These are phyloP conservation scores for Globisporangium spiculum DNA, from an alignment of 352 stramenopile species.

Conservation along the genomic window DNA sequence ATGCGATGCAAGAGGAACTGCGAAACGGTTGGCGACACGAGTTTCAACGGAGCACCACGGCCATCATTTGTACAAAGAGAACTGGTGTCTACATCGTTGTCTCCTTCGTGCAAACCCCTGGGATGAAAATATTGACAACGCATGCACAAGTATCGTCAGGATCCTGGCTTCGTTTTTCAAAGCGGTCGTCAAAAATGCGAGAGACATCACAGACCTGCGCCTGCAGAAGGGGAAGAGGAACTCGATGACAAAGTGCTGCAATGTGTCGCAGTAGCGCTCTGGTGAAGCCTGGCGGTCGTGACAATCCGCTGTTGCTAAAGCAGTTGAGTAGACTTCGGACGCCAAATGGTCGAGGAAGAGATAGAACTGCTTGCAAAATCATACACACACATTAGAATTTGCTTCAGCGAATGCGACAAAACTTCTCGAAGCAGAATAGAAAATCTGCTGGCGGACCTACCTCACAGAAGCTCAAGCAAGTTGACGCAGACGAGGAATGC, in stretches of 20 bases:
- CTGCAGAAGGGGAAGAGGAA: constrained; percentile 14
- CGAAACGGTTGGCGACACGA: not conserved
- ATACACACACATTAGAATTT: not conserved
- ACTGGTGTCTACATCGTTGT: not conserved
- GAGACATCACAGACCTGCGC: not conserved
- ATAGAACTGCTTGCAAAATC: not conserved
- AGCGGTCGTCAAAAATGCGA: not conserved
- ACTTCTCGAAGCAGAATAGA: not conserved
- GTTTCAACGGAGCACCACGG: not conserved
- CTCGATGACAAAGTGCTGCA: constrained; percentile 6
- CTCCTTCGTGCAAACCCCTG: not conserved
- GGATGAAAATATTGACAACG: not conserved
- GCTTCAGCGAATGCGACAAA: not conserved
- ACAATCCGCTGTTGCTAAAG: not conserved
- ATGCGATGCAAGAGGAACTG: constrained; percentile 5
- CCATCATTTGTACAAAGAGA: not conserved
- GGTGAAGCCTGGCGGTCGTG: not conserved
- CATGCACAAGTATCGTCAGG: not conserved
- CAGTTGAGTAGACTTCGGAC: not conserved
- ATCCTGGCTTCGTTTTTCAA: not conserved
- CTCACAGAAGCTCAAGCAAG: constrained; percentile 7
- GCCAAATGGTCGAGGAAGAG: constrained; percentile 2
- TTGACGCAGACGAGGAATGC: not conserved
- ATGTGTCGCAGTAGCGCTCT: not conserved
- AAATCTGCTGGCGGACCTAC: not conserved